Conservation (phyloP, 1,284 basidiomycete genomes). For the Jaminaea rosea region DNA sequence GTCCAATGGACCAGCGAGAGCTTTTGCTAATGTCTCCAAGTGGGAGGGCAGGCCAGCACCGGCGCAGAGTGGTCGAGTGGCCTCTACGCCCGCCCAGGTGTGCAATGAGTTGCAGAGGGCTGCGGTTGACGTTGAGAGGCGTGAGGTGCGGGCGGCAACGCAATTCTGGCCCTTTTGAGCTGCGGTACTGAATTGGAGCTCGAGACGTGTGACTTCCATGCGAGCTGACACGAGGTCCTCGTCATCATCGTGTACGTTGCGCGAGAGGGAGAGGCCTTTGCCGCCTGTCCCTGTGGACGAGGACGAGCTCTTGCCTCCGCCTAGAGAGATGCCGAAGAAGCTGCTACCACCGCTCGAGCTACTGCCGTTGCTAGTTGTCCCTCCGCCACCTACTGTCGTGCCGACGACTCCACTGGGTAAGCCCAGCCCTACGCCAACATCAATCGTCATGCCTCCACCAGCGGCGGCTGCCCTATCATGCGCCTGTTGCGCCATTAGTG, state of each 20-base stretch:
- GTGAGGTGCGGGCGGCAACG: not conserved
- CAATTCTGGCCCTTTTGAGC: slow-evolving; percentile 9
- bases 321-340: slow-evolving; percentile 21
- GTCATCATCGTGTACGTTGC: slow-evolving; percentile 33
- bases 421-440: slow-evolving; percentile 6
- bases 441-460: slow-evolving; percentile 9
- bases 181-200: slow-evolving; percentile 34
- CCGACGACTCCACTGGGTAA: slow-evolving; percentile 27
- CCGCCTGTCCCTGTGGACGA: not conserved
- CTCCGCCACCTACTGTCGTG: slow-evolving; percentile 14
- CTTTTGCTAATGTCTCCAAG: not conserved
- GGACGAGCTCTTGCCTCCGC: slow-evolving; percentile 4
- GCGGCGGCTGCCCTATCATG: slow-evolving; percentile 21
- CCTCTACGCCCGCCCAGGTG: slow-evolving; percentile 10
- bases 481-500: too few species aligned
- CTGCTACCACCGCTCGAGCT: too few species aligned
- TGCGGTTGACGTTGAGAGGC: not conserved
- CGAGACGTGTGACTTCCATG: slow-evolving; percentile 34
- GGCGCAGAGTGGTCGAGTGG: slow-evolving; percentile 15
- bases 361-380: too few species aligned
- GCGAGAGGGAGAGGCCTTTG: slow-evolving; percentile 21
- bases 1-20: not conserved
- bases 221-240: slow-evolving; percentile 31
- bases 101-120: not conserved
- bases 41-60: not conserved